Conservation (phyloP, 805 yeast species). For the Candida nonsorbophila region DNA sequence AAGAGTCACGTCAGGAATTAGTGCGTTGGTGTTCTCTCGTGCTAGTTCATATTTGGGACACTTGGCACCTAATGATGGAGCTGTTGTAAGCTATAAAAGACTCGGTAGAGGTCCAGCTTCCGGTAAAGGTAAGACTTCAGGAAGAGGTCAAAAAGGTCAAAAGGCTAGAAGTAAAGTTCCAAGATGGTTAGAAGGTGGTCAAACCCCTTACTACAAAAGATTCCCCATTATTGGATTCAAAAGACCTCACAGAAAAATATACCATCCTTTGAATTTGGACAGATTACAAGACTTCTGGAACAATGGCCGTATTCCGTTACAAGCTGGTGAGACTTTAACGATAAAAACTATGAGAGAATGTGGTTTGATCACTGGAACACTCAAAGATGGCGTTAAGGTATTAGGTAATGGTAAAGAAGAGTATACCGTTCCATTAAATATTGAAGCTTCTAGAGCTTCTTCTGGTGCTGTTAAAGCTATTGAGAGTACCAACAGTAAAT, state of each 20-base stretch:
- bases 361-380: conserved; percentile 67
- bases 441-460: conserved; percentile 84
- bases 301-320: conserved; percentile 55
- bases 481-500: conserved; percentile 68
- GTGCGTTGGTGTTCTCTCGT: conserved; percentile 1
- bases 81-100: conserved; percentile 59
- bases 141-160: conserved; percentile 98
- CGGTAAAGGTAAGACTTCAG: conserved; percentile 89
- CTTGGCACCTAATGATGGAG: conserved; percentile 56
- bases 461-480: conserved; percentile 65
- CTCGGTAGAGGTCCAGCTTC: conserved; percentile 96
- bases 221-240: conserved; percentile 88
- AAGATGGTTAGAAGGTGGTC: conserved; percentile 98
- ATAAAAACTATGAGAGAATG: conserved; percentile 72
- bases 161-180: conserved; percentile 91
- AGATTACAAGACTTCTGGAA: conserved; percentile 69
- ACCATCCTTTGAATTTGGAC: conserved; percentile 58
- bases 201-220: conserved; percentile 81
- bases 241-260: conserved; percentile 51
- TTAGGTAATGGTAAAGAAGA: conserved; percentile 57
- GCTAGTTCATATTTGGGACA: conserved; percentile 35
- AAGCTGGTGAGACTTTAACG: conserved; percentile 59
- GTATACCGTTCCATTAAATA: conserved; percentile 56
- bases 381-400: conserved; percentile 77
- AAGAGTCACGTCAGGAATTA: no score